phyloP scores from a whole-genome alignment of 176 grass and related monocot genomes.

The Puya raimondii region DNA sequence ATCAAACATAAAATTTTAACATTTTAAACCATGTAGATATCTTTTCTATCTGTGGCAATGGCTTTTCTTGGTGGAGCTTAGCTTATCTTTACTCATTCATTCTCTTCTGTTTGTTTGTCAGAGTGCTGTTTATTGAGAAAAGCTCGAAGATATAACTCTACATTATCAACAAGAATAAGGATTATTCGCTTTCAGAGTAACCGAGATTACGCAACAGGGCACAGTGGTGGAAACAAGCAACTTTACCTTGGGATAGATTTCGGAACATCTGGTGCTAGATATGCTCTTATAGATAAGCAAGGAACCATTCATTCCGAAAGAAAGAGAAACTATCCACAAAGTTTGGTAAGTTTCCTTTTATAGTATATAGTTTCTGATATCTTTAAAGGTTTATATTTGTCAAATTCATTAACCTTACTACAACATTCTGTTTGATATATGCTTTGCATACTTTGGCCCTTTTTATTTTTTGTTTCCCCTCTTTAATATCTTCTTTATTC shows the following conservation, averaged over 20 bases:
- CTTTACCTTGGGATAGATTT: slow-evolving; percentile 82
- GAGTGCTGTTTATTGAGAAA: background rate
- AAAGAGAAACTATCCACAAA: slow-evolving; percentile 37
- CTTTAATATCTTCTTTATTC: too few relatives aligned
- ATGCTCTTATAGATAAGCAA: slow-evolving; percentile 53
- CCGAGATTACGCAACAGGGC: slow-evolving; percentile 6
- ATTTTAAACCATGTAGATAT: too few relatives aligned
- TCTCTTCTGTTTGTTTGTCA: background rate
- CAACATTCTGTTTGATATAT: too few relatives aligned
- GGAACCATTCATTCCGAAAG: slow-evolving; percentile 43
- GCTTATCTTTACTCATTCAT: background rate
- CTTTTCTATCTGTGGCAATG: too few relatives aligned
- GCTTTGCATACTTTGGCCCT: too few relatives aligned
- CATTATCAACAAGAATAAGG: slow-evolving; percentile 9
- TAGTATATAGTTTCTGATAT: background rate
- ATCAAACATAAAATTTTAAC: too few relatives aligned
- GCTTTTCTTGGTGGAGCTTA: too few relatives aligned
- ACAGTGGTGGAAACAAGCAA: slow-evolving; percentile 2
- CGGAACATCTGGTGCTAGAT: slow-evolving; percentile 71
- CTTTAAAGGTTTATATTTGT: background rate
- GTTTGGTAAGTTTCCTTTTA: slow-evolving; percentile 26
- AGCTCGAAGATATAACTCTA: slow-evolving; percentile 9
- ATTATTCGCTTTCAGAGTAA: background rate
- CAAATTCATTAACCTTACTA: too few relatives aligned
- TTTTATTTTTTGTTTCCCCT: too few relatives aligned